These are phyloP conservation scores for Trichoderma hamatum DNA, from an alignment of 2,329 filamentous ascomycete genomes.

Conservation along the genomic window DNA sequence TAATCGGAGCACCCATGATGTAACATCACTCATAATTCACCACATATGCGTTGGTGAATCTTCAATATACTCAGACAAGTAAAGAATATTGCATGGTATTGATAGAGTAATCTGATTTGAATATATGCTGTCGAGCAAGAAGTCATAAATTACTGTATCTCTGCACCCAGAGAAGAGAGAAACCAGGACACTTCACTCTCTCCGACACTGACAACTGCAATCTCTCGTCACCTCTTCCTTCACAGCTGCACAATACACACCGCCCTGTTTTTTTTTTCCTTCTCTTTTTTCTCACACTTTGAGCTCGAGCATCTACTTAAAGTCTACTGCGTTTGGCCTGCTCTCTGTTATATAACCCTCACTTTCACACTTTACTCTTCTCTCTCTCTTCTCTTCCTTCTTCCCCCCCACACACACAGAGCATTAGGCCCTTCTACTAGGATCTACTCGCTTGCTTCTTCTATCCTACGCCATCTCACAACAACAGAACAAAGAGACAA, in stretches of 20 bases:
- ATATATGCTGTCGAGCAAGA: neutral
- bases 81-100: neutral
- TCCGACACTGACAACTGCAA: neutral
- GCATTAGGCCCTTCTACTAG: neutral
- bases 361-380: neutral
- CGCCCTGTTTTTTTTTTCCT: conserved; percentile 1
- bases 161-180: neutral
- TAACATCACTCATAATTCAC: neutral
- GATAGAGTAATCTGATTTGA: neutral
- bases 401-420: neutral
- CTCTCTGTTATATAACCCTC: neutral
- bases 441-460: neutral
- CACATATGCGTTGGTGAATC: neutral
- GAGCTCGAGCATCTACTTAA: conserved; percentile 1
- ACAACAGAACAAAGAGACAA: neutral
- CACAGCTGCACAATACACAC: neutral
- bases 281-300: neutral
- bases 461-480: neutral
- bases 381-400: neutral
- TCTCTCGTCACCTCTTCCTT: neutral
- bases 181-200: neutral
- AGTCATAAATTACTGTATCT: neutral
- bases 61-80: neutral
- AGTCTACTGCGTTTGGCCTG: neutral
- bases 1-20: neutral